A percentile compares a stretch with the other conserved stretches of the same genome.
These are phyloP conservation scores for Geotrichum reessii DNA, from an alignment of 1,139 yeast genomes.

Conservation along the genomic window DNA sequence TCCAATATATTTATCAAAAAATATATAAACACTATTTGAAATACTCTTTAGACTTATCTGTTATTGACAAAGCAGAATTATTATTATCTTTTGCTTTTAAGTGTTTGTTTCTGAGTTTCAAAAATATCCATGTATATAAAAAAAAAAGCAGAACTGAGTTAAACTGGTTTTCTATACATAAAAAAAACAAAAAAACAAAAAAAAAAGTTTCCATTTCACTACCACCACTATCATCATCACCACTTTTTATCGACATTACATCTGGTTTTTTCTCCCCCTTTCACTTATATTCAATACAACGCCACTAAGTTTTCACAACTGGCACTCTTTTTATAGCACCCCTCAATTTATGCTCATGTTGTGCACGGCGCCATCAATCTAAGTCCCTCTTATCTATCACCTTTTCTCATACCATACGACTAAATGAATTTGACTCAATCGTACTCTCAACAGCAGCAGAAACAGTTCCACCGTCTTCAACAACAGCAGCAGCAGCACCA, in stretches of 20 bases:
- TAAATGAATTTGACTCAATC: not conserved
- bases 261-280: not conserved
- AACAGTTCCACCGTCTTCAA: slow-evolving; percentile 34
- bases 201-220: not conserved
- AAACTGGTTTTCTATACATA: too few species aligned
- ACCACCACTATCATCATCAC: not conserved
- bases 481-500: slow-evolving; percentile 28
- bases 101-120: too few species aligned
- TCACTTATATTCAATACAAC: not conserved
- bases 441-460: slow-evolving; percentile 27
- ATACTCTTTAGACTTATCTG: too few species aligned
- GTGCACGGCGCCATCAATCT: not conserved
- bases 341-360: not conserved
- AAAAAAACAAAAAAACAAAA: too few species aligned
- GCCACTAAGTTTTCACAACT: not conserved
- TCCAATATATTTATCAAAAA: too few species aligned
- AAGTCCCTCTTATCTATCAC: not conserved
- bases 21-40: too few species aligned
- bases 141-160: not conserved
- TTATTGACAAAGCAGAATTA: too few species aligned
- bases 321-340: not conserved
- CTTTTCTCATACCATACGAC: not conserved
- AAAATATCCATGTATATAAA: not conserved
- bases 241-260: not conserved
- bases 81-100: too few species aligned